A percentile compares a stretch with the other conserved stretches of the same genome.
phyloP scores from a whole-genome alignment of 75 land plant genomes.

The Picea sitchensis region DNA sequence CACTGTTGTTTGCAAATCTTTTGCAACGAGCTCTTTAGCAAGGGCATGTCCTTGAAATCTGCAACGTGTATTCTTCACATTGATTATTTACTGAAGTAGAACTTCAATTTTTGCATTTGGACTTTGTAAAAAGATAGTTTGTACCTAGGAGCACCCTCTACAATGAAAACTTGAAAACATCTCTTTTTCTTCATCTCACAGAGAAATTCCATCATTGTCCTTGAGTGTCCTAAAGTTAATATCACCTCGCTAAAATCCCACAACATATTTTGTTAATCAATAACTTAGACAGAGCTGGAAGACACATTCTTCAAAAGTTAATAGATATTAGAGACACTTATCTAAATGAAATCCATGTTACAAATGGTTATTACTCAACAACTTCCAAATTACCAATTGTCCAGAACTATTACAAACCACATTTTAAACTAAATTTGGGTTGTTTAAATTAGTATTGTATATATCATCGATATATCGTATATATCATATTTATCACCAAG shows the following conservation, averaged over 20 bases:
- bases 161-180: conserved; percentile 92
- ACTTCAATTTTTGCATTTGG: neutral
- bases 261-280: conserved; percentile 3
- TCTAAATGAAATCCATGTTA: neutral
- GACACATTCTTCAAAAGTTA: neutral
- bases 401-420: neutral
- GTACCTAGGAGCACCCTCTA: conserved; percentile 98
- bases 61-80: neutral
- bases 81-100: neutral
- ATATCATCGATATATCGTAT: too few relatives aligned
- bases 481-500: too few relatives aligned
- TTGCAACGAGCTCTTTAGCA: conserved; percentile 83
- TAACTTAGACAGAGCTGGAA: neutral
- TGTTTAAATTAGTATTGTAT: too few relatives aligned
- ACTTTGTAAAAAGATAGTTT: neutral
- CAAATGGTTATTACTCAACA: too few relatives aligned
- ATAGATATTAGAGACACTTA: neutral
- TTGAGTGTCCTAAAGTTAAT: conserved; percentile 89
- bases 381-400: too few relatives aligned
- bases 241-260: conserved; percentile 82
- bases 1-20: conserved; percentile 84
- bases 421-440: too few relatives aligned
- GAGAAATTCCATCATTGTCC: conserved; percentile 86
- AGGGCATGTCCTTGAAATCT: conserved; percentile 94
- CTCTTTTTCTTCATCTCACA: conserved; percentile 93